Evolutionary conservation across 2,329 filamentous ascomycete species (phyloP).

Genomic region (Ascochyta pisi): DNA sequence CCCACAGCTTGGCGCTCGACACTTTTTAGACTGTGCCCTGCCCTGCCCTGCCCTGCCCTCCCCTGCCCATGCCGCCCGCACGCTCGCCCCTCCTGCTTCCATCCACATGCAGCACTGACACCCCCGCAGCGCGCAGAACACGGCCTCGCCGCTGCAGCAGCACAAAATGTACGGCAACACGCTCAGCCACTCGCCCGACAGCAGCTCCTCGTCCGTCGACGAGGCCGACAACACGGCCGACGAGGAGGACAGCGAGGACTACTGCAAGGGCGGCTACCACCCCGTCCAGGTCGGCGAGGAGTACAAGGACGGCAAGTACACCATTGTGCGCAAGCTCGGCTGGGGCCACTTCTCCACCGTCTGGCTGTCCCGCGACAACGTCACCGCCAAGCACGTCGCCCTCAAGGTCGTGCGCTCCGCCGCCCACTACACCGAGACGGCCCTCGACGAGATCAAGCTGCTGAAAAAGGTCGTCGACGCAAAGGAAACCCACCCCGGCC

Average conservation of each 20-base stretch:
- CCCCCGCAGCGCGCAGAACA: slow-evolving; percentile 54
- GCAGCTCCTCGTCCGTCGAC: slow-evolving; percentile 81
- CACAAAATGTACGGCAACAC: slow-evolving; percentile 59
- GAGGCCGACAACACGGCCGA: slow-evolving; percentile 89
- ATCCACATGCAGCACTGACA: slow-evolving; percentile 6
- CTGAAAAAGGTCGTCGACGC: slow-evolving; percentile 96
- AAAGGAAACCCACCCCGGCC: slow-evolving; percentile 91
- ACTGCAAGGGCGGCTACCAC: slow-evolving; percentile 98
- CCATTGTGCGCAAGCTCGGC: slow-evolving; percentile 92
- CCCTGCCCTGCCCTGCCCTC: too few relatives aligned
- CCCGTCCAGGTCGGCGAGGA: slow-evolving; percentile 93
- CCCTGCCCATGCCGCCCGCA: slow-evolving; percentile 1
- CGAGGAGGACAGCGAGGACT: slow-evolving; percentile 98
- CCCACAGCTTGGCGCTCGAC: slow-evolving; percentile 4
- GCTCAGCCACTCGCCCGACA: slow-evolving; percentile 77
- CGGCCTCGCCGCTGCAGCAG: slow-evolving; percentile 55
- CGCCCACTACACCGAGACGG: slow-evolving; percentile 98
- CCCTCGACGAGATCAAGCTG: slow-evolving; percentile 98
- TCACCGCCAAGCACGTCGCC: slow-evolving; percentile 89
- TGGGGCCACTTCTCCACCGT: slow-evolving; percentile 99
- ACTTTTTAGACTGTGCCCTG: slow-evolving; percentile 3
- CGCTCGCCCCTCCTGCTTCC: slow-evolving; percentile 16
- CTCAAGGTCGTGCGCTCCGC: slow-evolving; percentile 97
- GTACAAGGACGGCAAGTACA: slow-evolving; percentile 98
- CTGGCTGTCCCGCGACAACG: slow-evolving; percentile 83